phyloP scores from a whole-genome alignment of 768 basidiomycete genomes.

The Crucibulum laeve region DNA sequence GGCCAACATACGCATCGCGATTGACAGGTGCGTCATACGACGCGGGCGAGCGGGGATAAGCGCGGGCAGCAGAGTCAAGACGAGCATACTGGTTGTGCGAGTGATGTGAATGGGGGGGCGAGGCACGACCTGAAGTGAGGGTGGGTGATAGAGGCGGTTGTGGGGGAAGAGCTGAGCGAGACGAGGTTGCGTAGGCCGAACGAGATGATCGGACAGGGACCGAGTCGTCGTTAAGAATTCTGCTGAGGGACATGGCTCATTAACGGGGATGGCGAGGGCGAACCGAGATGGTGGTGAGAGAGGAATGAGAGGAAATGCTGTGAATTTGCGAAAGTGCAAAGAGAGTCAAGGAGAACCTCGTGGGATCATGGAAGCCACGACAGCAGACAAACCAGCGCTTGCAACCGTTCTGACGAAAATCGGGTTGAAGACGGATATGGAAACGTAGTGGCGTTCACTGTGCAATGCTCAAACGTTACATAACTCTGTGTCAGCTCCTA shows the following conservation, averaged over 20 bases:
- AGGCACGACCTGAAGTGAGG: slow-evolving; percentile 19
- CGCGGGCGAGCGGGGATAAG: background rate
- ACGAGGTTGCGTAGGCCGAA: slow-evolving; percentile 24
- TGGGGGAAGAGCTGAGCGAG: slow-evolving; percentile 14
- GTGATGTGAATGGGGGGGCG: slow-evolving; percentile 16
- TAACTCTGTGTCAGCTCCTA: too few relatives aligned
- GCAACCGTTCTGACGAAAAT: slow-evolving; percentile 2
- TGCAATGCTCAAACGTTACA: too few relatives aligned
- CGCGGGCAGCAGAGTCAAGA: slow-evolving; percentile 2
- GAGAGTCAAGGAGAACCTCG: slow-evolving; percentile 21
- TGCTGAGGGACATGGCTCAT: slow-evolving; percentile 65
- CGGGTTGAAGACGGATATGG: background rate
- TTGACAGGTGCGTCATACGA: background rate
- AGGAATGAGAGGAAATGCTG: slow-evolving; percentile 11
- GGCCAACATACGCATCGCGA: background rate
- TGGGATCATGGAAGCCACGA: slow-evolving; percentile 27
- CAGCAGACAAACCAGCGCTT: slow-evolving; percentile 15
- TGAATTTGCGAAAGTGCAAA: too few relatives aligned
- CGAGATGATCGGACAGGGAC: slow-evolving; percentile 28
- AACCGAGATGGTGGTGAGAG: slow-evolving; percentile 5
- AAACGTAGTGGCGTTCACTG: background rate
- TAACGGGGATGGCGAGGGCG: slow-evolving; percentile 1
- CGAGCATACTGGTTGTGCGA: slow-evolving; percentile 11
- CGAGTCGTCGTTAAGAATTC: slow-evolving; percentile 77
- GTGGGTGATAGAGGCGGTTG: slow-evolving; percentile 12